These are phyloP conservation scores for Malus hybrid DNA, from an alignment of 331 rosid genomes.

Conservation along the genomic window DNA sequence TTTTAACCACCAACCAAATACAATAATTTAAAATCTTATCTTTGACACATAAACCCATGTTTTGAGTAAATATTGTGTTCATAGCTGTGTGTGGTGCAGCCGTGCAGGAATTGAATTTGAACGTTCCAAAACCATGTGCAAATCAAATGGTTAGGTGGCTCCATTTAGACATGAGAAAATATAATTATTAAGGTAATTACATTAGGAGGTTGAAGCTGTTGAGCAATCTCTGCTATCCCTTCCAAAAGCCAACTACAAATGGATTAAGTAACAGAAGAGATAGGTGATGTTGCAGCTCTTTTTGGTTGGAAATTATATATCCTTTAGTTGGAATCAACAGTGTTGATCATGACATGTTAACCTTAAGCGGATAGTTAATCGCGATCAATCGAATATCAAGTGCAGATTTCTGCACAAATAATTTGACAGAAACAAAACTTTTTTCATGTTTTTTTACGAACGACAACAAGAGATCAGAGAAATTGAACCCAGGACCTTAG, in stretches of 20 bases:
- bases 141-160: conserved; percentile 5
- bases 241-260: background rate
- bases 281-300: background rate
- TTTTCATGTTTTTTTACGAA: no score
- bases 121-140: background rate
- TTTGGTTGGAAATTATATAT: background rate
- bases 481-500: no score
- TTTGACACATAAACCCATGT: background rate
- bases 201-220: conserved; percentile 1
- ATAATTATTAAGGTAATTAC: background rate
- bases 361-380: background rate
- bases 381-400: no score
- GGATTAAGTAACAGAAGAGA: background rate
- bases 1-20: background rate
- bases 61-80: background rate
- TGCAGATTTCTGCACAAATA: background rate
- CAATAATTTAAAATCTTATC: background rate
- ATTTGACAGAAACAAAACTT: background rate
- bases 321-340: background rate
- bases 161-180: background rate
- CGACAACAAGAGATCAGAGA: no score
- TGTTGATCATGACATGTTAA: background rate
- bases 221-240: conserved; percentile 4
- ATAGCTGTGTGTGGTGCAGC: background rate
- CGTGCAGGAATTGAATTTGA: conserved; percentile 1